Evolutionary conservation across 257 asterid species (phyloP), one percentile per base, ranked within the genome.

Genomic region (Leptodermis oblonga): DNA sequence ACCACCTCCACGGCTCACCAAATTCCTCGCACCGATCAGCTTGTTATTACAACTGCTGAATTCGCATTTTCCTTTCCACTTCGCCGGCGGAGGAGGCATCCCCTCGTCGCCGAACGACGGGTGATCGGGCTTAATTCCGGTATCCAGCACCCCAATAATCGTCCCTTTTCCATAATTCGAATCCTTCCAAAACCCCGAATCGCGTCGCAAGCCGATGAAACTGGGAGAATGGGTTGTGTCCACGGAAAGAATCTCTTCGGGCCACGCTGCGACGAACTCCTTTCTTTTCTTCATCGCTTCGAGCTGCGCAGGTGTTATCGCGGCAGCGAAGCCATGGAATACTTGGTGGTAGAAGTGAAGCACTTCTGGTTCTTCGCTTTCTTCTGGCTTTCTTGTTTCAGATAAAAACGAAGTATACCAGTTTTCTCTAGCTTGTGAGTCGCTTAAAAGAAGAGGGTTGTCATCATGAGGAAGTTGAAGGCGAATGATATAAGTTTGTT

Each of bases 1-100:
- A 2, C 33, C 31, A 28, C n/a, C n/a, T n/a, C 39, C 39, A 34
- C 4, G 6, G 6, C 39, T 53, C 15, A 9, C 0, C 0, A 20
- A 86, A 71, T 36, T 14, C 26, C 87, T 74, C 0, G 84, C 84
- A 39, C 93, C 90, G 3, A 85, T 85, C 42, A 87, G 73, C 67
- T 85, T 85, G 66, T 83, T 87, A 53, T 87, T 86, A n/a, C 88
- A 84, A 1, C 31, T 63, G 0, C 52, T 69, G 41, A 73, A 74
- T 33, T 86, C 82, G 11, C 88, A 86, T 30, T 18, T 67, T 20
- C 87, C 91, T 41, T 78, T 83, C 88, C 91, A 86, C 54, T 76
- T 82, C 5, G 82, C 74, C 0, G 86, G 86, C 0, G 89, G 85
- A 3, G 85, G 80, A 0, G 88, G 84, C 82, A 84, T 70, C 20